Evolutionary conservation across 345 rosid genomes (phyloP), one percentile per base, ranked within the genome.

Genomic region (Citrus unshiu): DNA sequence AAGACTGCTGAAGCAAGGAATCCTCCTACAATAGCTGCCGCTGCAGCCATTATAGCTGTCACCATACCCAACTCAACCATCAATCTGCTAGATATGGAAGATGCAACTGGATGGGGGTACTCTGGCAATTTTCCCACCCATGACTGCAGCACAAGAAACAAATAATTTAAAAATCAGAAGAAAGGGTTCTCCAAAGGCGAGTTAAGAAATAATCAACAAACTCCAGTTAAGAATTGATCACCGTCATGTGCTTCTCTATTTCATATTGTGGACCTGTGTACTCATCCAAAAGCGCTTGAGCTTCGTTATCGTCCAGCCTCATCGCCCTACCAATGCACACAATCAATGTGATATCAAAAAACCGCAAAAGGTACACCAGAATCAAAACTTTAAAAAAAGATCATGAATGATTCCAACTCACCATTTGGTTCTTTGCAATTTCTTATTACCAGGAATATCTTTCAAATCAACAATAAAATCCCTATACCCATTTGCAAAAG

Each of bases 1-100:
- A 93, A 91, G 56, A 84, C 90, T 69, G 98, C 97, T 27, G 97
- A 92, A 69, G 98, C 97, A 78, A 95, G 79, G 78, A 93, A 93
- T 5, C 97, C 98, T 79, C 98, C 98, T 80, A 90, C 92, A 43
- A 91, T 86, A 82, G 81, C 93, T 79, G 98, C 94, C 3, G 98
- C 97, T 24, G 97, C 91, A 74, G 90, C 95, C 87, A 95, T 95
- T 61, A 89, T 79, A 68, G 98, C 97, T 32, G 98, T 88, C 77
- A 95, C 87, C 97, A 93, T 88, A 73, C 98, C 98, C 73, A 95
- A 87, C 91, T 95, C 98, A 75, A 92, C 97, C 93, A 93, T 91
- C 89, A 93, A 85, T 87, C 98, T 91, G 85, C 98, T 91, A 67
- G 98, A 95, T 83, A 95, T 95, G 62, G 98, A 93, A 78, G 97